Conservation (phyloP, 768 basidiomycete genomes). For the Trametes cubensis region DNA sequence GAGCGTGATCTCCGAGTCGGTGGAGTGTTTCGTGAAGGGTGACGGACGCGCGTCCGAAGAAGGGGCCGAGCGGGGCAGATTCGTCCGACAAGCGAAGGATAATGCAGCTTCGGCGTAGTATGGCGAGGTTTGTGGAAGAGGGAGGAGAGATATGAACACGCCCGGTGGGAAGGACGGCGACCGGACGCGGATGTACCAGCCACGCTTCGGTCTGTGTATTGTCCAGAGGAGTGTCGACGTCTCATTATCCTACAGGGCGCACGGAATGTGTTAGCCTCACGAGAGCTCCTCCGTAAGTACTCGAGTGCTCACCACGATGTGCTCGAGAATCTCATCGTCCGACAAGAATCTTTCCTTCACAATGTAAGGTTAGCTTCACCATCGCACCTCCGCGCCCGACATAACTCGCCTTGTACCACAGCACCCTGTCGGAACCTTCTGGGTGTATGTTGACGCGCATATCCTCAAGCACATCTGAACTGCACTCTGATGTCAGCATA, state of each 20-base stretch:
- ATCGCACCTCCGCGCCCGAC: constrained; percentile 10
- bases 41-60: constrained; percentile 15
- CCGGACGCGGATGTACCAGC: constrained; percentile 83
- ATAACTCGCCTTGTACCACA: constrained; percentile 74
- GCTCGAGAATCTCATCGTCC: constrained; percentile 76
- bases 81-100: constrained; percentile 40
- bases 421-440: constrained; percentile 57
- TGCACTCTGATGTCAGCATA: constrained; percentile 31
- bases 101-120: constrained; percentile 38
- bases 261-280: not conserved
- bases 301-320: constrained; percentile 59
- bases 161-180: constrained; percentile 68
- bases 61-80: constrained; percentile 16
- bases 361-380: constrained; percentile 16
- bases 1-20: constrained; percentile 36
- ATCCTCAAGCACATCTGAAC: constrained; percentile 74
- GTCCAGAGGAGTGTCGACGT: constrained; percentile 70
- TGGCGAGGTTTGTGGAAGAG: constrained; percentile 36
- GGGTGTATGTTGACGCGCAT: constrained; percentile 65
- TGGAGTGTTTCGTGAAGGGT: constrained; percentile 22
- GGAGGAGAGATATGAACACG: constrained; percentile 39
- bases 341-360: constrained; percentile 71
- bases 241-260: constrained; percentile 58
- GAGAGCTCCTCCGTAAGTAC: not conserved
- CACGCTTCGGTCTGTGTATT: constrained; percentile 76